Percentiles rank a stretch among this genome's conserved stretches.
phyloP scores from a whole-genome alignment of 2,329 filamentous ascomycete genomes.

The Akanthomyces uredinophilus region DNA sequence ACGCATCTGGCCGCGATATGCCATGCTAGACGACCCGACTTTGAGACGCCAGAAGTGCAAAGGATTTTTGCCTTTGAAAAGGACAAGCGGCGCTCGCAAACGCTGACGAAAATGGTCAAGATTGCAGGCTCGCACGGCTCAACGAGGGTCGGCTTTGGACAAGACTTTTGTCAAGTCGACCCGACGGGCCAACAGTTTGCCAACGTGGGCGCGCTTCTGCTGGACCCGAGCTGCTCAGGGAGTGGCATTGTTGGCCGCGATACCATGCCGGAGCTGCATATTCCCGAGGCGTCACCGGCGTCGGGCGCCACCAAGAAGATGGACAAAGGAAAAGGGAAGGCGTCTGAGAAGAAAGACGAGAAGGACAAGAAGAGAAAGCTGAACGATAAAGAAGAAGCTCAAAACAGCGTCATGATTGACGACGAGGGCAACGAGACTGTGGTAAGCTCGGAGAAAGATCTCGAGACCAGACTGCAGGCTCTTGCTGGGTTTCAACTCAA shows the following conservation, averaged over 20 bases:
- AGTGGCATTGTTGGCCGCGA: conserved; percentile 91
- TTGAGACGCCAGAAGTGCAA: conserved; percentile 25
- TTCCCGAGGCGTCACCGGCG: conserved; percentile 38
- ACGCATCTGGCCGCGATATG: conserved; percentile 83
- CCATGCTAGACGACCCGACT: conserved; percentile 35
- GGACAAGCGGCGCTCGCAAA: conserved; percentile 64
- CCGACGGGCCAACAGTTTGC: conserved; percentile 56
- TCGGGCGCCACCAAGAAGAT: conserved; percentile 16
- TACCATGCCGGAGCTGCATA: conserved; percentile 63
- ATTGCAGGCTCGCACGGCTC: conserved; percentile 64
- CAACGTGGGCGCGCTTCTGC: conserved; percentile 72
- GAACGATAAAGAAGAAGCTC: conserved; percentile 28
- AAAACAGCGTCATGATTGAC: conserved; percentile 42
- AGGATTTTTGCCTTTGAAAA: conserved; percentile 76
- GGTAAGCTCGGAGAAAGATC: conserved; percentile 48
- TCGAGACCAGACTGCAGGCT: conserved; percentile 62
- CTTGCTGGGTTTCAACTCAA: conserved; percentile 77
- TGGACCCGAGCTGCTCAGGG: conserved; percentile 93
- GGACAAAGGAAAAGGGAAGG: conserved; percentile 18
- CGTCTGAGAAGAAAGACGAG: neutral
- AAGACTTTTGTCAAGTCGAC: conserved; percentile 78
- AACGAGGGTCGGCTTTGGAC: conserved; percentile 64
- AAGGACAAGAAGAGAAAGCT: conserved; percentile 40
- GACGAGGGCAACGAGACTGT: conserved; percentile 54
- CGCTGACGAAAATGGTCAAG: conserved; percentile 77